Conservation (phyloP, 495 filamentous ascomycete genomes). For the Podospora pseudoanserina region DNA sequence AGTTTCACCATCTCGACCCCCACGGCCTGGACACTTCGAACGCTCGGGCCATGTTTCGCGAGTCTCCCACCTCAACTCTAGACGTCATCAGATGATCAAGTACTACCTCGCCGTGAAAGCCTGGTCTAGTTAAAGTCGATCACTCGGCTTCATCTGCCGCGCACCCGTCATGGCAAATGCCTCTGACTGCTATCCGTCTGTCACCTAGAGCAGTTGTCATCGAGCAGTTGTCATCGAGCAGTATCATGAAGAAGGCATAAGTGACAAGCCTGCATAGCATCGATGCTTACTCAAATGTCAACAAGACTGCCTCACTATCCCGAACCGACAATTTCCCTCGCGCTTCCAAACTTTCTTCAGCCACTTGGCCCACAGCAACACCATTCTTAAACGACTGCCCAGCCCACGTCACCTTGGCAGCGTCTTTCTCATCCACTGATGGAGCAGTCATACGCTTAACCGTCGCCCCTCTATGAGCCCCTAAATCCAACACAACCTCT, state of each 20-base stretch:
- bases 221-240: neutral
- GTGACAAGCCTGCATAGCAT: no score
- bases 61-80: neutral
- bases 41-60: neutral
- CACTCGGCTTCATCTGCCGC: neutral
- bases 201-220: neutral
- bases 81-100: neutral
- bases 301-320: slow-evolving; percentile 23
- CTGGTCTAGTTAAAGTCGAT: neutral
- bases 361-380: slow-evolving; percentile 15
- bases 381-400: slow-evolving; percentile 26
- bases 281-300: slow-evolving; percentile 11
- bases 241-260: no score
- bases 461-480: slow-evolving; percentile 13
- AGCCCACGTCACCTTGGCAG: slow-evolving; percentile 24
- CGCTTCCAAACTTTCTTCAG: slow-evolving; percentile 13
- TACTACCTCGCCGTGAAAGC: neutral
- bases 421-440: slow-evolving; percentile 23
- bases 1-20: neutral
- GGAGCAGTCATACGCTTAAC: slow-evolving; percentile 27
- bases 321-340: slow-evolving; percentile 10
- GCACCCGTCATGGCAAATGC: no score
- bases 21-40: neutral
- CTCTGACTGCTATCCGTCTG: no score
- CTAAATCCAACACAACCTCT: slow-evolving; percentile 16